phyloP scores from a whole-genome alignment of 1,284 basidiomycete genomes.

The Agaricales sp. region DNA sequence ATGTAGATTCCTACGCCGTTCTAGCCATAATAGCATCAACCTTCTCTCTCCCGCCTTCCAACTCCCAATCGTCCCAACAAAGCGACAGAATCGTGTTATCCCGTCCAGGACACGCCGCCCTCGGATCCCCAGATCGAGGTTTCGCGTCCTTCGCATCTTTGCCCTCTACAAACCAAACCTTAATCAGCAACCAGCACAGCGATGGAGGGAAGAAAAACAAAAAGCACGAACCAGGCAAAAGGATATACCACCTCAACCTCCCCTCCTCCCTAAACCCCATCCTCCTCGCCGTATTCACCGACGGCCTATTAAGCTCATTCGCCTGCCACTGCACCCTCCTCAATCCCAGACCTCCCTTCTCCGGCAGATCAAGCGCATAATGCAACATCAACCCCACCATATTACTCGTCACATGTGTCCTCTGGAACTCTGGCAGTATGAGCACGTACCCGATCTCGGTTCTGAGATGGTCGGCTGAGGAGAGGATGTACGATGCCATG shows the following conservation, averaged over 20 bases:
- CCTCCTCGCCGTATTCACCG: slow-evolving; percentile 39
- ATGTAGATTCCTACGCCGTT: too few relatives aligned
- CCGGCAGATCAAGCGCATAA: slow-evolving; percentile 39
- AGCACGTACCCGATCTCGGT: slow-evolving; percentile 42
- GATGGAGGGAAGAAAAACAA: too few relatives aligned
- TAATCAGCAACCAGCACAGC: too few relatives aligned
- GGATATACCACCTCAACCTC: slow-evolving; percentile 40
- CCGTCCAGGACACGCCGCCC: neutral
- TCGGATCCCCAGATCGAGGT: neutral
- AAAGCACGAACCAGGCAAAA: slow-evolving; percentile 20
- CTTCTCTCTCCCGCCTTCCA: neutral
- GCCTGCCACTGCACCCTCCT: slow-evolving; percentile 56
- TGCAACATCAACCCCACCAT: slow-evolving; percentile 49
- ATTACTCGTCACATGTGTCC: slow-evolving; percentile 54
- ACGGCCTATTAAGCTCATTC: slow-evolving; percentile 37
- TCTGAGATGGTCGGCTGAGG: slow-evolving; percentile 18
- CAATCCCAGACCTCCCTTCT: slow-evolving; percentile 40
- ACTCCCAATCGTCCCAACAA: neutral
- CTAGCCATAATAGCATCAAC: neutral
- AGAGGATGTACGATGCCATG: neutral
- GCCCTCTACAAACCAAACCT: too few relatives aligned
- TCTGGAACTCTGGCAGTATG: slow-evolving; percentile 48
- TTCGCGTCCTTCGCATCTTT: neutral
- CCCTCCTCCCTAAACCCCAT: slow-evolving; percentile 56
- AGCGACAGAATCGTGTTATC: neutral